Evolutionary conservation across 805 yeast genomes (phyloP), one percentile per base, ranked within the genome.

Genomic region (Saccharomycopsis guyanensis): DNA sequence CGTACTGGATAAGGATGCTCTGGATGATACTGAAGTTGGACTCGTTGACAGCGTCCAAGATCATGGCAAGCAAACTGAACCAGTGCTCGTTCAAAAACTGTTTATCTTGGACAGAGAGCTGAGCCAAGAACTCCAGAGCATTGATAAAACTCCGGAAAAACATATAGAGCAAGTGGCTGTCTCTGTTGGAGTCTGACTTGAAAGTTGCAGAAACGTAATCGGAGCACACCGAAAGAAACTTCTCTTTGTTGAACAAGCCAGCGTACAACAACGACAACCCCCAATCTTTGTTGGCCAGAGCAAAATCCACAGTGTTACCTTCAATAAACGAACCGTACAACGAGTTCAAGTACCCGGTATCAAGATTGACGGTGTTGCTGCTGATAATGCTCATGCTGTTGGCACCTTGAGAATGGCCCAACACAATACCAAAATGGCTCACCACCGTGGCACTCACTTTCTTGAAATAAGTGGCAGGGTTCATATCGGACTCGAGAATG

Each of bases 211-310:
- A 29, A 20, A 50, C 36, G 42, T 20, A 50, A 7, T 44, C 49
- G 3, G 13, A 27, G 24, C 42, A 35, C 10, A 45, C 46, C 2
- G 25, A 15, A 33, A 47, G 19, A 22, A 50, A 50, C 18, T 23
- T 29, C 8, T 50, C 53, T 22, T 47, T 50, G 19, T 43, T 37
- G 34, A 50, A 50, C 22, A 50, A 41, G 8, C 47, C 29, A 19
- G 52, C 46, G 29, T 40, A 43, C 16, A 50, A 33, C n/a, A 50
- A 38, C 3, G 53, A 36, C 23, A 47, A 27, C 15, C 50, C 49
- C 48, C 48, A 50, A 24, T 50, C 53, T 12, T 40, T 18, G 15
- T 37, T 40, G 13, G 22, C 32, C 3, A 20, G 4, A 7, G 46
- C 46, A n/a, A 33, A 24, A 8, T 42, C 51, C 5, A 47, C 16